Percentiles rank a stretch among this genome's conserved stretches.
These are phyloP conservation scores for Geotrichum reessii DNA, from an alignment of 1,139 yeast genomes.

Conservation along the genomic window DNA sequence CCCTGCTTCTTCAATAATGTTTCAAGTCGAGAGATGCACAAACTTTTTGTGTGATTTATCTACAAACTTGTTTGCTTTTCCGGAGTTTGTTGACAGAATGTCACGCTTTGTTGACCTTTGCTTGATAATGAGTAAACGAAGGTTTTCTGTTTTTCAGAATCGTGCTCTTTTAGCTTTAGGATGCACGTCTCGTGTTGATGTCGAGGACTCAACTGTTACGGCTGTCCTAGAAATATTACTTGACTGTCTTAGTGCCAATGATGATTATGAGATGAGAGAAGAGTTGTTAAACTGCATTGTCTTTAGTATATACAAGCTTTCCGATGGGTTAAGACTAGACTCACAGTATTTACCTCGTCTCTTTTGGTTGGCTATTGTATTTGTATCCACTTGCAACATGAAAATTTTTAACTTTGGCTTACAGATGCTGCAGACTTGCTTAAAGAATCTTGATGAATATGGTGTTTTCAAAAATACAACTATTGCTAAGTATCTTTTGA, in stretches of 20 bases:
- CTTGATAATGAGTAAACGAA: slow-evolving; percentile 55
- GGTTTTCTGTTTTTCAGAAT: slow-evolving; percentile 59
- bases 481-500: slow-evolving; percentile 35
- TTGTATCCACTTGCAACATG: slow-evolving; percentile 33
- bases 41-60: slow-evolving; percentile 55
- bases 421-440: slow-evolving; percentile 25
- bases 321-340: slow-evolving; percentile 53
- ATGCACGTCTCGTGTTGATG: slow-evolving; percentile 58
- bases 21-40: slow-evolving; percentile 59
- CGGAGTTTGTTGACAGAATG: slow-evolving; percentile 43
- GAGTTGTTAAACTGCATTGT: slow-evolving; percentile 35
- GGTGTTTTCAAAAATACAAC: slow-evolving; percentile 27
- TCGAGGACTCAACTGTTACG: slow-evolving; percentile 55
- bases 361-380: slow-evolving; percentile 56
- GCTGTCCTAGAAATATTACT: slow-evolving; percentile 37
- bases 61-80: slow-evolving; percentile 42
- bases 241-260: slow-evolving; percentile 29
- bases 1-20: slow-evolving; percentile 48
- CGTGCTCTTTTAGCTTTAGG: slow-evolving; percentile 72
- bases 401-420: slow-evolving; percentile 28
- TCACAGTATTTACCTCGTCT: slow-evolving; percentile 53
- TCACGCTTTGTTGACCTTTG: slow-evolving; percentile 58
- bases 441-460: slow-evolving; percentile 29
- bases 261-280: slow-evolving; percentile 36
- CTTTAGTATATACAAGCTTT: slow-evolving; percentile 49